These are phyloP conservation scores for Vaccinium darrowii DNA, from an alignment of 148 eudicot genomes.

Conservation along the genomic window DNA sequence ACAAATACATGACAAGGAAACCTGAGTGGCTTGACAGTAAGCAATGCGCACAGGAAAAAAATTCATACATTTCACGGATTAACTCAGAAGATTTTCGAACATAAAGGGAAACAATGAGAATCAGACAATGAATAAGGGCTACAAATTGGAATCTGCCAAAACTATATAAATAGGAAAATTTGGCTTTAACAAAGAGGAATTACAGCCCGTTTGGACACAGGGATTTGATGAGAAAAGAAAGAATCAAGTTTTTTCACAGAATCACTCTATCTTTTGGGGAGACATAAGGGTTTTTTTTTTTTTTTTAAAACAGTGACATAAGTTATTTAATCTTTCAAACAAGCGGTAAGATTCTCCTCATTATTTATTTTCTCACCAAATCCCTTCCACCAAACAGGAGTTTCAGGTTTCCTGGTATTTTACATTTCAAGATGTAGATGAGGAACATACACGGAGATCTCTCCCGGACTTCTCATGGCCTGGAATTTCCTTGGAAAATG, in stretches of 20 bases:
- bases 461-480: slow-evolving; percentile 44
- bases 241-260: neutral
- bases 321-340: neutral
- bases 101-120: neutral
- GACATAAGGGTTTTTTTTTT: neutral
- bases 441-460: slow-evolving; percentile 58
- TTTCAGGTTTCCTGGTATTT: neutral
- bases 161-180: neutral
- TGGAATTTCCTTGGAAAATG: slow-evolving; percentile 57
- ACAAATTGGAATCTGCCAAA: neutral
- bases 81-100: neutral
- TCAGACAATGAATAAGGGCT: neutral
- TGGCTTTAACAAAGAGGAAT: neutral
- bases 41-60: neutral
- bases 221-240: neutral
- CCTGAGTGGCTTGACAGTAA: no score
- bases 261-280: neutral
- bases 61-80: neutral
- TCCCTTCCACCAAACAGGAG: neutral
- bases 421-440: slow-evolving; percentile 4
- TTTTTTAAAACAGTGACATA: no score
- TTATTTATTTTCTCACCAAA: neutral
- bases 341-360: neutral
- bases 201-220: neutral
- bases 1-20: no score